Conservation (phyloP, 176 grass and related monocot genomes). For the Rhynchospora breviuscula region DNA sequence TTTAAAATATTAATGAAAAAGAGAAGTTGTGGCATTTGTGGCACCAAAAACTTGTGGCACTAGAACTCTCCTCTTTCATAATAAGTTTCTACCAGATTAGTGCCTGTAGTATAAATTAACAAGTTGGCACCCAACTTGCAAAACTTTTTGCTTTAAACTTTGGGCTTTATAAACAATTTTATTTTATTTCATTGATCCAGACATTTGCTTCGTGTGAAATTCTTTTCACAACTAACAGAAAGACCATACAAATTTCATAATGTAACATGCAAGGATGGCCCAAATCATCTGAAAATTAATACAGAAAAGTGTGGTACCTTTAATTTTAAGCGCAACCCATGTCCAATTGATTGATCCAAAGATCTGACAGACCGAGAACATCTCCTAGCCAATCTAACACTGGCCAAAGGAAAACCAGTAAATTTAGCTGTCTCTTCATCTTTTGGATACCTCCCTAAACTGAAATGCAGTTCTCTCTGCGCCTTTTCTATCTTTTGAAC, state of each 20-base stretch:
- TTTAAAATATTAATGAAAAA: too few relatives aligned
- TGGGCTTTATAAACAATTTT: background rate
- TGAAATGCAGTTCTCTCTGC: conserved; percentile 35
- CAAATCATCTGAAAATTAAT: background rate
- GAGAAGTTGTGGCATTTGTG: too few relatives aligned
- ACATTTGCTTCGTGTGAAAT: background rate
- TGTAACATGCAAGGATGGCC: background rate
- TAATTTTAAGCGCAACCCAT: conserved; percentile 35
- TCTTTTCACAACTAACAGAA: background rate
- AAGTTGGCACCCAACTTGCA: background rate
- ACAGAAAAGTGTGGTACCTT: conserved; percentile 32
- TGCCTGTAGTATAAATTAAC: background rate
- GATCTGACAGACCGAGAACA: conserved; percentile 59
- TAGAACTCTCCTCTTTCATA: too few relatives aligned
- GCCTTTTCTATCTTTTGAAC: conserved; percentile 65
- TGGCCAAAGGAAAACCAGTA: conserved; percentile 46
- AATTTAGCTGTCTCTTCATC: conserved; percentile 55
- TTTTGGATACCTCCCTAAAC: conserved; percentile 40
- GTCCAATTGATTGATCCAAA: conserved; percentile 40
- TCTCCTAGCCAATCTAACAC: conserved; percentile 57
- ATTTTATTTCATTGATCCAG: background rate
- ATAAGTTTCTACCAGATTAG: background rate
- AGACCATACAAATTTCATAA: background rate
- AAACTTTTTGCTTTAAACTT: background rate
- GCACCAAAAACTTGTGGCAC: too few relatives aligned